Conservation (phyloP, 495 filamentous ascomycete species). For the Chaetomium fimeti region DNA sequence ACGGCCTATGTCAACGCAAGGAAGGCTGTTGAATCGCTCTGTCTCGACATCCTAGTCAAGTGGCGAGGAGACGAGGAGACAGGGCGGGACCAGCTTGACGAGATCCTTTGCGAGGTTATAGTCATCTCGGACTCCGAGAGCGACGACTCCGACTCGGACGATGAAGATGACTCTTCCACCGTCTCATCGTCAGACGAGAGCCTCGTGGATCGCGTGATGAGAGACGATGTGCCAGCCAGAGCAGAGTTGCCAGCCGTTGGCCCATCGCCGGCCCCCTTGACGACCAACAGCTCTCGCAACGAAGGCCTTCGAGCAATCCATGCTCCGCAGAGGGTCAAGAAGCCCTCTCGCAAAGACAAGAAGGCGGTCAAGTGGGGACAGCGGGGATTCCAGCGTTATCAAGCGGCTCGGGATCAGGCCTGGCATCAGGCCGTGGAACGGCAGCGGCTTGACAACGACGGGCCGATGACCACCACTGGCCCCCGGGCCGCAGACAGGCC, state of each 20-base stretch:
- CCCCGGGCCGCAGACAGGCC: constrained; percentile 11
- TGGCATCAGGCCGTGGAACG: constrained; percentile 36
- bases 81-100: constrained; percentile 69
- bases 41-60: constrained; percentile 70
- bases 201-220: neutral
- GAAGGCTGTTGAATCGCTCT: constrained; percentile 64
- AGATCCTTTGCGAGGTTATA: constrained; percentile 77
- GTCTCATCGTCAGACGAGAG: constrained; percentile 19
- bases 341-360: constrained; percentile 26
- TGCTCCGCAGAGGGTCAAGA: constrained; percentile 25
- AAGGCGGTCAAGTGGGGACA: constrained; percentile 32
- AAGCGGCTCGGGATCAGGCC: constrained; percentile 39
- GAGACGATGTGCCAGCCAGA: neutral
- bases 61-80: constrained; percentile 88
- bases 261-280: neutral
- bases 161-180: constrained; percentile 27
- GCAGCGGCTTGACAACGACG: constrained; percentile 25
- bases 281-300: neutral
- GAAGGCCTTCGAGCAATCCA: neutral
- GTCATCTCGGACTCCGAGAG: constrained; percentile 80
- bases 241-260: neutral
- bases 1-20: constrained; percentile 68
- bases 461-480: constrained; percentile 8
- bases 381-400: constrained; percentile 42
- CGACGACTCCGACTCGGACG: constrained; percentile 50